phyloP scores from a whole-genome alignment of 441 rosid genomes.

The Brassica hybrid region DNA sequence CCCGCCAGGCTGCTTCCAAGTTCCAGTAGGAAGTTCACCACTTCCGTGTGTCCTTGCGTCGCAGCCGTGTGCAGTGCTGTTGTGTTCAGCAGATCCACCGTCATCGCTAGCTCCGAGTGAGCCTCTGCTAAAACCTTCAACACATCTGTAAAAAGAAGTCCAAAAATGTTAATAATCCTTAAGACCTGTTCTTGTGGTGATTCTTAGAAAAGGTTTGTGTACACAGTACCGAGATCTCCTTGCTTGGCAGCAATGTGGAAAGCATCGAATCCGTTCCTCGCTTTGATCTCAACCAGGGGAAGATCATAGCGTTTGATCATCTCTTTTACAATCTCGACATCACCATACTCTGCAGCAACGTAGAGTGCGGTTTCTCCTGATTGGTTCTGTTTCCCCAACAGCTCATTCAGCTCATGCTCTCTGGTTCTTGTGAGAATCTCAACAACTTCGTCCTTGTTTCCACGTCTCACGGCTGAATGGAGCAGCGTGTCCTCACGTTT shows the following conservation, averaged over 20 bases:
- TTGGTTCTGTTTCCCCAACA: constrained; percentile 76
- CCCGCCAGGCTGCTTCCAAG: constrained; percentile 73
- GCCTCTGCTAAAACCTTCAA: constrained; percentile 67
- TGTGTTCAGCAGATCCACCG: constrained; percentile 81
- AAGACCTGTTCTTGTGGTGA: background rate
- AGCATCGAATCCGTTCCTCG: constrained; percentile 93
- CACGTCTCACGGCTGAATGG: constrained; percentile 80
- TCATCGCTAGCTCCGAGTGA: constrained; percentile 85
- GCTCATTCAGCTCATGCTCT: constrained; percentile 50
- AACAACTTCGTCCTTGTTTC: constrained; percentile 53
- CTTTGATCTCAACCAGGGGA: constrained; percentile 75
- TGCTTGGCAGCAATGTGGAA: constrained; percentile 96
- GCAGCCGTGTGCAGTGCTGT: constrained; percentile 92
- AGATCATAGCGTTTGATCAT: constrained; percentile 82
- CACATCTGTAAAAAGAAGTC: constrained; percentile 53
- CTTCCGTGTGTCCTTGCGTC: constrained; percentile 75
- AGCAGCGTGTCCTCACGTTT: constrained; percentile 78
- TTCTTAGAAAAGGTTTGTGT: background rate
- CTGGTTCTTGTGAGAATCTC: constrained; percentile 51
- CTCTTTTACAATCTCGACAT: constrained; percentile 71
- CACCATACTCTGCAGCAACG: constrained; percentile 83
- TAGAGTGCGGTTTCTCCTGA: constrained; percentile 91
- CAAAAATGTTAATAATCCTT: background rate
- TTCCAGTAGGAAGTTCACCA: constrained; percentile 65
- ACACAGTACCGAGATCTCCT: constrained; percentile 74